Conservation (phyloP, 1,284 basidiomycete genomes). For the Ustilago shanxiensis region DNA sequence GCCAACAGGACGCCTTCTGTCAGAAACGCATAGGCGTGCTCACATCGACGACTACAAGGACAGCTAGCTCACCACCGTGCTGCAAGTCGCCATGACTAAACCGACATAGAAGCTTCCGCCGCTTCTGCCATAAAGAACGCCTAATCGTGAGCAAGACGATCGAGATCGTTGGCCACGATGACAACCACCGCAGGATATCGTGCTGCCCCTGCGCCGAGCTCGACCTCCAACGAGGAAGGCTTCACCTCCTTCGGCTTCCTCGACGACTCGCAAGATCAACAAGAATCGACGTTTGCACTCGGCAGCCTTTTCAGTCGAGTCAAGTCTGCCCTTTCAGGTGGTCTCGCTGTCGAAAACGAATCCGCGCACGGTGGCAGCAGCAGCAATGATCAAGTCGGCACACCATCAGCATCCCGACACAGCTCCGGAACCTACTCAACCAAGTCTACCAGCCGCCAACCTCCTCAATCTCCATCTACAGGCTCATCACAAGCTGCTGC, state of each 20-base stretch:
- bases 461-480: conserved; percentile 5
- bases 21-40: too few species aligned
- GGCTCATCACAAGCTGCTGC: not conserved
- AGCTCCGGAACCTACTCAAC: conserved; percentile 27
- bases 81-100: not conserved
- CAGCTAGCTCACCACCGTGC: conserved; percentile 6
- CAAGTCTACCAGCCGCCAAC: conserved; percentile 14
- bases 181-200: conserved; percentile 11
- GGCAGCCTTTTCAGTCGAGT: conserved; percentile 62
- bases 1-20: too few species aligned
- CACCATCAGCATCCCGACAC: conserved; percentile 25
- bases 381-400: not conserved
- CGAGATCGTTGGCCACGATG: not conserved
- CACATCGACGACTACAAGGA: not conserved
- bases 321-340: conserved; percentile 55
- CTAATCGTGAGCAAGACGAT: not conserved
- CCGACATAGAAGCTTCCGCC: not conserved
- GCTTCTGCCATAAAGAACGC: not conserved
- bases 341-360: conserved; percentile 11
- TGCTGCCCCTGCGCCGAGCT: not conserved
- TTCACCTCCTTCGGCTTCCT: conserved; percentile 64
- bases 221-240: conserved; percentile 14
- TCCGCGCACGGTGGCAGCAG: not conserved
- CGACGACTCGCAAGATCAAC: conserved; percentile 53
- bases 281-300: conserved; percentile 56